phyloP scores from a whole-genome alignment of 257 asterid species.

The Solanum megistacrolobum region DNA sequence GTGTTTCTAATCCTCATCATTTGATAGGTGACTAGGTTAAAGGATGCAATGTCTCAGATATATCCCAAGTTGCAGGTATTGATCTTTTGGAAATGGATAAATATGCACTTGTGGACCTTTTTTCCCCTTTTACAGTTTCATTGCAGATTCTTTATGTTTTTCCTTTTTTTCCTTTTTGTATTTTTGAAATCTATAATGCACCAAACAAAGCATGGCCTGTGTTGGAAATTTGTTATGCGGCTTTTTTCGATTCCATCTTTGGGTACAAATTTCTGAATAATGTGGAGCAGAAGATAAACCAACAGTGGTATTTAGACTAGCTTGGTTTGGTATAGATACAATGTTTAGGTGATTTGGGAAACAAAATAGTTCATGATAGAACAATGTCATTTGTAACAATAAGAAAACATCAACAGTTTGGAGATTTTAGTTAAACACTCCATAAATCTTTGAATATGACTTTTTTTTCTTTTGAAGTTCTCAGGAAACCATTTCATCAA shows the following conservation, averaged over 20 bases:
- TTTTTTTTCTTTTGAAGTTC: not conserved
- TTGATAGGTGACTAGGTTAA: slow-evolving; percentile 62
- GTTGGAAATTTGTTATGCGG: not conserved
- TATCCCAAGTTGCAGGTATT: slow-evolving; percentile 83
- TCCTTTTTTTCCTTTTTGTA: not conserved
- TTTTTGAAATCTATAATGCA: not conserved
- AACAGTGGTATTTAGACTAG: not conserved
- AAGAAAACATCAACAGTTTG: not conserved
- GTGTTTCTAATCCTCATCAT: not conserved
- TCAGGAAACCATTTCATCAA: not conserved
- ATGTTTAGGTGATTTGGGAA: not conserved
- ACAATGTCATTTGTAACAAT: not conserved
- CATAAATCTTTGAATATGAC: not conserved
- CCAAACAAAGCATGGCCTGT: not conserved
- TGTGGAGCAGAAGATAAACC: not conserved
- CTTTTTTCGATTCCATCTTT: not conserved
- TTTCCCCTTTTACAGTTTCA: not conserved
- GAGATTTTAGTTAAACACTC: not conserved
- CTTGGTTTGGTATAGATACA: not conserved
- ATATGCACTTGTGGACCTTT: not conserved
- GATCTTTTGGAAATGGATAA: not conserved
- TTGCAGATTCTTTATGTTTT: not conserved
- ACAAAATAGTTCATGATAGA: not conserved
- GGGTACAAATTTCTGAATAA: not conserved
- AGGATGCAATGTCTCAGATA: slow-evolving; percentile 79